phyloP scores from a whole-genome alignment of 140 eudicot genomes.

The Anethum foeniculum region DNA sequence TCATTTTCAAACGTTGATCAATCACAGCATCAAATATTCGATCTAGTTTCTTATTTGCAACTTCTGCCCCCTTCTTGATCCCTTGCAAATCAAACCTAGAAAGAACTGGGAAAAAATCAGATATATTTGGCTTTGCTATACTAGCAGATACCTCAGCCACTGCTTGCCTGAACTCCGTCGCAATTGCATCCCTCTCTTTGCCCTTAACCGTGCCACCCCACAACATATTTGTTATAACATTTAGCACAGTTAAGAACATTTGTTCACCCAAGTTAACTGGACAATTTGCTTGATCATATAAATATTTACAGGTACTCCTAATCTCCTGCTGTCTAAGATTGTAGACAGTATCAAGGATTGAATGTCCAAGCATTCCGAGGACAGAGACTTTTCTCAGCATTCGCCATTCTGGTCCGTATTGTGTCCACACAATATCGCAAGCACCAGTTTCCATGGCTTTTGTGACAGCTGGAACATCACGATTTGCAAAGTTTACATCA shows the following conservation, averaged over 20 bases:
- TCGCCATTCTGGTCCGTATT: conserved; percentile 58
- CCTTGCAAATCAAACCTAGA: conserved; percentile 50
- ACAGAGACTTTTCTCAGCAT: conserved; percentile 65
- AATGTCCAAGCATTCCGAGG: conserved; percentile 50
- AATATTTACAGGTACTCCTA: conserved; percentile 18
- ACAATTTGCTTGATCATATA: conserved; percentile 27
- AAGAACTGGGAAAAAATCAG: conserved; percentile 46
- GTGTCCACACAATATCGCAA: conserved; percentile 51
- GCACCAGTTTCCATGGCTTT: conserved; percentile 43
- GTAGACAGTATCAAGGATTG: conserved; percentile 37
- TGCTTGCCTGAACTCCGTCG: conserved; percentile 39
- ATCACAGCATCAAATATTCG: conserved; percentile 2
- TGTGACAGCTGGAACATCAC: conserved; percentile 46
- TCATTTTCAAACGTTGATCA: conserved; percentile 8
- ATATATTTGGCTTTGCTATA: conserved; percentile 40
- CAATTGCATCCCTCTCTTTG: conserved; percentile 25
- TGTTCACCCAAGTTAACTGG: conserved; percentile 43
- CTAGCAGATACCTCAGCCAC: conserved; percentile 28
- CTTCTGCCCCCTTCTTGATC: background rate
- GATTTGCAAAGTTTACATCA: conserved; percentile 61
- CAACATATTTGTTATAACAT: conserved; percentile 59
- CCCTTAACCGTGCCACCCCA: conserved; percentile 61
- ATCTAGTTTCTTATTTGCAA: background rate
- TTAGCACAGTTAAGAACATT: conserved; percentile 42
- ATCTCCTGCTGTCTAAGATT: conserved; percentile 37